These are phyloP conservation scores for Rhizophora mangle DNA, from an alignment of 345 rosid genomes.

Conservation along the genomic window DNA sequence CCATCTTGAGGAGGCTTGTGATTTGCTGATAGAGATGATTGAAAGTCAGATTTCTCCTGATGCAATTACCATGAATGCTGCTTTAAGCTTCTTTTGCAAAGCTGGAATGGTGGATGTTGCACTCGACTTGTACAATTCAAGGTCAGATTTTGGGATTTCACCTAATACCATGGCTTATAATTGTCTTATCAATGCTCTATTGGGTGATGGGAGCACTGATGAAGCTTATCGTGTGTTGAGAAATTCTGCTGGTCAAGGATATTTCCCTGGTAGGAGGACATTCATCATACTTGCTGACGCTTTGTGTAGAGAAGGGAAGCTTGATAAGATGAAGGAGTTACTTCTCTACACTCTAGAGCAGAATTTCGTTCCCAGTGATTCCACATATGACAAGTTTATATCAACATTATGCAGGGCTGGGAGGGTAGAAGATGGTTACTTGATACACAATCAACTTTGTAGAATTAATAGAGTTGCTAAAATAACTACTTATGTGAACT, in stretches of 20 bases:
- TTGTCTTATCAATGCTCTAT: conserved; percentile 63
- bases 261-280: conserved; percentile 52
- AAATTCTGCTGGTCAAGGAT: conserved; percentile 50
- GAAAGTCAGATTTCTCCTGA: conserved; percentile 51
- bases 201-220: conserved; percentile 39
- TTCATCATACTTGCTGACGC: conserved; percentile 54
- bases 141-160: conserved; percentile 54
- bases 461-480: conserved; percentile 31
- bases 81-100: conserved; percentile 79
- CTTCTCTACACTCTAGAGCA: conserved; percentile 39
- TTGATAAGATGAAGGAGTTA: conserved; percentile 64
- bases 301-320: conserved; percentile 57
- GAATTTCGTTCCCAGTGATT: conserved; percentile 39
- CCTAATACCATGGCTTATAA: conserved; percentile 50
- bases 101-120: conserved; percentile 80
- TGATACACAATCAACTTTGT: conserved; percentile 44
- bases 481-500: conserved; percentile 28
- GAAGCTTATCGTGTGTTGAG: conserved; percentile 59
- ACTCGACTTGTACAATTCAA: conserved; percentile 53
- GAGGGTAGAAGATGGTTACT: conserved; percentile 59
- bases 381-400: conserved; percentile 45
- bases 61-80: conserved; percentile 53
- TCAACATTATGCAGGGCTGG: conserved; percentile 51
- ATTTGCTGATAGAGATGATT: conserved; percentile 70
- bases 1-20: conserved; percentile 51